A percentile compares a stretch with the other conserved stretches of the same genome.
Evolutionary conservation across 2,329 filamentous ascomycete species (phyloP).

Genomic region (Cladosporium sp.): DNA sequence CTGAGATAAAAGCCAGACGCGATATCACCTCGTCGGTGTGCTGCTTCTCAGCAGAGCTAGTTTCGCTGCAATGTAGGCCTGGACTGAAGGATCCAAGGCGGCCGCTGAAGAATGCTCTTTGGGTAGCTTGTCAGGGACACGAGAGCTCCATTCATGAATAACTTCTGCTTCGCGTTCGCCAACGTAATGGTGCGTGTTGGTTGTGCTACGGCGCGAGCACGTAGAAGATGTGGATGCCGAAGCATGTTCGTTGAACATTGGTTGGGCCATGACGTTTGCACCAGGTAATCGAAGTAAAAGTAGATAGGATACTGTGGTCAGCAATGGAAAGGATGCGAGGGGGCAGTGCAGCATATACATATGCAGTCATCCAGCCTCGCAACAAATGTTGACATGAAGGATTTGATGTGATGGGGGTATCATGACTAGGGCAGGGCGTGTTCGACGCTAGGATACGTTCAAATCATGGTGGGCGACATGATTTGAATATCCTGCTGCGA

Average conservation of each 20-base stretch:
- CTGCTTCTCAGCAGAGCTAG: constrained; percentile 36
- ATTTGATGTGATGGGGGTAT: constrained; percentile 1
- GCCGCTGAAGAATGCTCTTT: constrained; percentile 8
- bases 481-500: constrained; percentile 5
- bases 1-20: background rate
- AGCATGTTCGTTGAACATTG: background rate
- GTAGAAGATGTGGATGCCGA: constrained; percentile 6
- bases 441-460: background rate
- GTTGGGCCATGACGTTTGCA: constrained; percentile 8
- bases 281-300: background rate
- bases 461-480: background rate
- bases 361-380: background rate
- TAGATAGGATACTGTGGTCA: background rate
- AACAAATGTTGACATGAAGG: background rate
- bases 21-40: constrained; percentile 15
- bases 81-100: constrained; percentile 31
- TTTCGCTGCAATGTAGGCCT: constrained; percentile 39
- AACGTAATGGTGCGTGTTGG: constrained; percentile 24
- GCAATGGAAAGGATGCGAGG: background rate
- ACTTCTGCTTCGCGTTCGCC: constrained; percentile 26
- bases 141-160: constrained; percentile 33
- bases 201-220: background rate
- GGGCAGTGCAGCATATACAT: constrained; percentile 8
- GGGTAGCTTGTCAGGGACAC: constrained; percentile 25
- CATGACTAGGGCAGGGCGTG: constrained; percentile 5